Evolutionary conservation across 495 filamentous ascomycete species (phyloP).

Genomic region (Tuber borchii): DNA sequence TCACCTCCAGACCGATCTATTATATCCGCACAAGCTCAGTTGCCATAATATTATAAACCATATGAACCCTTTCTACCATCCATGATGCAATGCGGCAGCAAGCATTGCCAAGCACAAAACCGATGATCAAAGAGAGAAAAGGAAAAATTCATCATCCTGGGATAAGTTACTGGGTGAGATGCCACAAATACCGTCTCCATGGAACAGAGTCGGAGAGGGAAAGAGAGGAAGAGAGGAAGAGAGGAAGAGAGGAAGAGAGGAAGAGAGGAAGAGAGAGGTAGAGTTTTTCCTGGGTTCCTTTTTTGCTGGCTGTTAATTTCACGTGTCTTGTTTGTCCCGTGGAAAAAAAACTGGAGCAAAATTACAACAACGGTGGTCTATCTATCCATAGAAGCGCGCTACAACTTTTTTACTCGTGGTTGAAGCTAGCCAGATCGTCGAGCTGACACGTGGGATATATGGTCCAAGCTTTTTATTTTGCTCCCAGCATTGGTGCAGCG

Average conservation of each 20-base stretch:
- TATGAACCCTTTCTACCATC: background rate
- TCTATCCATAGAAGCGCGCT: too few species aligned
- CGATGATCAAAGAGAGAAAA: background rate
- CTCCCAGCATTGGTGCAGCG: background rate
- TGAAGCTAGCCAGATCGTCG: background rate
- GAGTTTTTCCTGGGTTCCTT: background rate
- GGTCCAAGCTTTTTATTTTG: background rate
- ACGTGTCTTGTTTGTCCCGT: background rate
- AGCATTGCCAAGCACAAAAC: background rate
- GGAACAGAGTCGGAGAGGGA: background rate
- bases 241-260: background rate
- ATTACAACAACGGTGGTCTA: background rate
- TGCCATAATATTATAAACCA: background rate
- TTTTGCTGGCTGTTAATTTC: background rate
- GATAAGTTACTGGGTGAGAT: background rate
- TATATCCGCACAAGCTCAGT: background rate
- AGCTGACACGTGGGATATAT: background rate
- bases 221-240: too few species aligned
- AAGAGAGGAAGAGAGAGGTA: too few species aligned
- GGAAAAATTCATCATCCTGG: background rate
- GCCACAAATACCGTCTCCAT: slow-evolving; percentile 1
- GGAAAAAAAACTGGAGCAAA: background rate
- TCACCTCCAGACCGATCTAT: background rate
- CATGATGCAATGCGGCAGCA: background rate
- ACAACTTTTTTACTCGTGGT: too few species aligned